Conservation (phyloP, 2,329 filamentous ascomycete genomes). For the Berkeleyomyces rouxiae region DNA sequence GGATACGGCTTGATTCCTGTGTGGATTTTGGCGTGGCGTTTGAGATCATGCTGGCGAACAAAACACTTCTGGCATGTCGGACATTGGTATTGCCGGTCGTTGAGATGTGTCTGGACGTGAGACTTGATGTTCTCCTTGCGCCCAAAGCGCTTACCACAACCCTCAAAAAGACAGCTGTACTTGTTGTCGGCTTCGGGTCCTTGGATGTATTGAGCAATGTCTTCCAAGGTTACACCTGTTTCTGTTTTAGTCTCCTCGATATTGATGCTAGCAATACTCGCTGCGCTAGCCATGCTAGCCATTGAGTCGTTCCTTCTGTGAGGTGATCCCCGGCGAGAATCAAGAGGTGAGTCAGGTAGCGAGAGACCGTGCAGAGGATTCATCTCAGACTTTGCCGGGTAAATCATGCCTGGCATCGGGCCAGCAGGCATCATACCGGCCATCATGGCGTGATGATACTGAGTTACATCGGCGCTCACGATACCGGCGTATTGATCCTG, state of each 20-base stretch:
- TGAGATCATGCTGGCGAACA: slow-evolving; percentile 90
- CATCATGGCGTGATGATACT: slow-evolving; percentile 12
- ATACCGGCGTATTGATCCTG: slow-evolving; percentile 15
- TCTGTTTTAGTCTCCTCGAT: slow-evolving; percentile 51
- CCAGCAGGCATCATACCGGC: slow-evolving; percentile 9
- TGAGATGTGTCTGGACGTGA: slow-evolving; percentile 93
- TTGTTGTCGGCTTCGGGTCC: slow-evolving; percentile 62
- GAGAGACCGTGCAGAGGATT: neutral
- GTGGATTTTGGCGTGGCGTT: slow-evolving; percentile 94
- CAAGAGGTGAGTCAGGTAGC: neutral
- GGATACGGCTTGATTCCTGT: slow-evolving; percentile 90
- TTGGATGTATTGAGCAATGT: slow-evolving; percentile 59
- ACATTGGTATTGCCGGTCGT: slow-evolving; percentile 88
- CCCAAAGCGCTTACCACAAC: slow-evolving; percentile 82
- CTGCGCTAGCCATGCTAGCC: slow-evolving; percentile 39
- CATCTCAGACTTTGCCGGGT: slow-evolving; percentile 2
- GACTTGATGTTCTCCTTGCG: slow-evolving; percentile 98
- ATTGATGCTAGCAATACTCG: slow-evolving; percentile 44
- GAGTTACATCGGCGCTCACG: slow-evolving; percentile 8
- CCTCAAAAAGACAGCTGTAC: slow-evolving; percentile 60
- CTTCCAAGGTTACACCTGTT: slow-evolving; percentile 75
- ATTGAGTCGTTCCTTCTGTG: slow-evolving; percentile 44
- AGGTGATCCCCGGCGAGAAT: slow-evolving; percentile 16
- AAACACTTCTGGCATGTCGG: slow-evolving; percentile 90
- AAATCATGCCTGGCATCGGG: slow-evolving; percentile 8